These are phyloP conservation scores for Solanum sejunctum DNA, from an alignment of 257 asterid species.

Conservation along the genomic window DNA sequence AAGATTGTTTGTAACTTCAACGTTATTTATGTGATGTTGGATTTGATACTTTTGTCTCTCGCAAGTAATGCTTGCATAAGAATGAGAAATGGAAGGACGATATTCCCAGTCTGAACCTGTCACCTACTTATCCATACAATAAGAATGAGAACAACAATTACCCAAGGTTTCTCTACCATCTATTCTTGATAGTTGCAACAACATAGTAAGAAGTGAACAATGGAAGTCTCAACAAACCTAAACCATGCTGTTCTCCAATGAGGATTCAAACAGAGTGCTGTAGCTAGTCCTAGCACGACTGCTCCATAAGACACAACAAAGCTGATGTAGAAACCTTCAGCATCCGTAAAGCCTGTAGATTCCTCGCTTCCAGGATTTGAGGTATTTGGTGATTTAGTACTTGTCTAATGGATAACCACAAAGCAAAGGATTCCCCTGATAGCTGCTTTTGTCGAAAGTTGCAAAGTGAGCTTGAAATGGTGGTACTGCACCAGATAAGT, in stretches of 20 bases:
- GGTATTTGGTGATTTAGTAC: neutral
- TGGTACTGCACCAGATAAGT: neutral
- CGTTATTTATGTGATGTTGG: neutral
- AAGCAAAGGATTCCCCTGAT: neutral
- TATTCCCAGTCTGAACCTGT: neutral
- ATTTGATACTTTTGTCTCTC: neutral
- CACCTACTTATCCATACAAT: neutral
- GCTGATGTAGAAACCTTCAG: neutral
- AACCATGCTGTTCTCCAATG: neutral
- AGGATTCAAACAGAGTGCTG: neutral
- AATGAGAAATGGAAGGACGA: fast-evolving
- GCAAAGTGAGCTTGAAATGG: neutral
- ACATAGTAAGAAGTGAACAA: neutral
- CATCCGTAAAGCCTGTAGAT: neutral
- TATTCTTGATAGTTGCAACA: neutral
- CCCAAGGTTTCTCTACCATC: neutral
- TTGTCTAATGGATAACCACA: neutral
- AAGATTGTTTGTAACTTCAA: neutral
- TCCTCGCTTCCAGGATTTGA: neutral
- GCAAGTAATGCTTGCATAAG: neutral
- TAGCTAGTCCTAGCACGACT: neutral
- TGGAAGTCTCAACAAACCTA: neutral
- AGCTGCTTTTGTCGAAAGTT: constrained; percentile 2
- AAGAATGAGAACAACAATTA: neutral
- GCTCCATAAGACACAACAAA: neutral